Percentiles rank a stretch among this genome's conserved stretches.
phyloP scores from a whole-genome alignment of 495 filamentous ascomycete genomes.

The Glarea lozoyensis region DNA sequence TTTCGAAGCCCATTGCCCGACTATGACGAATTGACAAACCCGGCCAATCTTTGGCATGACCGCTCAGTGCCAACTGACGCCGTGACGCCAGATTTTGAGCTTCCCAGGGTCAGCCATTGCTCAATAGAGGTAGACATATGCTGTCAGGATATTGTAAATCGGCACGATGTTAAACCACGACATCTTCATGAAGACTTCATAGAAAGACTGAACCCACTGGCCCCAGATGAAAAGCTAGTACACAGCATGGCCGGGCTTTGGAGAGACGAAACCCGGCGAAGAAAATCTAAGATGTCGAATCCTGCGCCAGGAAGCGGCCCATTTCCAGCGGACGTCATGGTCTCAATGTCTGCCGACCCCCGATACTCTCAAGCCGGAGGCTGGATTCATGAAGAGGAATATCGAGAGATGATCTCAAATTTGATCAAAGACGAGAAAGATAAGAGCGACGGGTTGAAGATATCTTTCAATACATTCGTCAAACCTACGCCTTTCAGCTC shows the following conservation, averaged over 20 bases:
- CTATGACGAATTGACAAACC: conserved; percentile 44
- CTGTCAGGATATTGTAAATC: conserved; percentile 82
- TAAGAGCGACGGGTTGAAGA: conserved; percentile 33
- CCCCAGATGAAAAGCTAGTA: conserved; percentile 67
- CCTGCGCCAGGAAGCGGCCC: conserved; percentile 56
- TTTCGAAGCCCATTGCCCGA: conserved; percentile 75
- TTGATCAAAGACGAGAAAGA: conserved; percentile 55
- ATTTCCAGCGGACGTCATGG: conserved; percentile 67
- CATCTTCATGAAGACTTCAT: conserved; percentile 80
- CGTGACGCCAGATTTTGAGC: conserved; percentile 48
- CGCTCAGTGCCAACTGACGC: conserved; percentile 39
- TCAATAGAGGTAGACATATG: conserved; percentile 81
- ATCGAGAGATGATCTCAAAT: conserved; percentile 48
- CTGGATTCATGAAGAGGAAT: conserved; percentile 92
- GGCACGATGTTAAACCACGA: conserved; percentile 60
- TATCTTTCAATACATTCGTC: conserved; percentile 59
- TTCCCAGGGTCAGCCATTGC: conserved; percentile 79
- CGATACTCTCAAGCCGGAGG: conserved; percentile 56
- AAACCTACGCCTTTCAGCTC: conserved; percentile 39
- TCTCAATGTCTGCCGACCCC: conserved; percentile 78
- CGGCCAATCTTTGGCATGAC: conserved; percentile 71
- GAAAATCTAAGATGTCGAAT: conserved; percentile 59
- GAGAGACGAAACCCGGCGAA: conserved; percentile 78
- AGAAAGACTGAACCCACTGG: conserved; percentile 57
- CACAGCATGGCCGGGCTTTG: conserved; percentile 92